Evolutionary conservation across 75 land plant species (phyloP).

Genomic region (Selaginella tamariscina): DNA sequence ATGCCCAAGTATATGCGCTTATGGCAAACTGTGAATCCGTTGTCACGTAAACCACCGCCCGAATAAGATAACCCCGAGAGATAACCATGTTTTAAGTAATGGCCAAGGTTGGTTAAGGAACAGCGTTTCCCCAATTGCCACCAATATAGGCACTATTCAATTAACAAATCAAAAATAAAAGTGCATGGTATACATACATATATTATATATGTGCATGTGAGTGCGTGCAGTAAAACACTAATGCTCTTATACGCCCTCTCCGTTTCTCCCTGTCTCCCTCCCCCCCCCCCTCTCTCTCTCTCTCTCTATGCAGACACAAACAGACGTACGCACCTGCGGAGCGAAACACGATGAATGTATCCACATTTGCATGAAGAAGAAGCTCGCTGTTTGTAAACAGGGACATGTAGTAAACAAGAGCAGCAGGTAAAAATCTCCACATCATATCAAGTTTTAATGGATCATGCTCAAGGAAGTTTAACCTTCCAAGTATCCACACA

Average conservation of each 20-base stretch:
- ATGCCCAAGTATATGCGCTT: conserved; percentile 68
- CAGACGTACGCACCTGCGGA: too few species aligned
- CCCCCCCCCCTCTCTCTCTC: too few species aligned
- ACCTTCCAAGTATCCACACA: conserved; percentile 48
- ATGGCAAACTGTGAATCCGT: conserved; percentile 78
- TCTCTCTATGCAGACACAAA: too few species aligned
- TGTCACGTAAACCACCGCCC: conserved; percentile 74
- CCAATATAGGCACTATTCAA: conserved; percentile 95
- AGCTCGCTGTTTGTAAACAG: conserved; percentile 94
- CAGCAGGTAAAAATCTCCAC: conserved; percentile 91
- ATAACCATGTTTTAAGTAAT: conserved; percentile 57
- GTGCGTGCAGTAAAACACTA: too few species aligned
- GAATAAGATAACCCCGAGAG: conserved; percentile 63
- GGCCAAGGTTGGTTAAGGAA: conserved; percentile 94
- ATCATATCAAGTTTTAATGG: conserved; percentile 39
- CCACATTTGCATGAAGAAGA: conserved; percentile 93
- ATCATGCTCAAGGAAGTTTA: conserved; percentile 54
- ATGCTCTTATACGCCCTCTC: too few species aligned
- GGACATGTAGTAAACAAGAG: conserved; percentile 71
- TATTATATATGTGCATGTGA: too few species aligned
- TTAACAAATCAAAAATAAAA: too few species aligned
- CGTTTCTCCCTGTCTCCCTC: too few species aligned
- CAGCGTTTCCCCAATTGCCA: conserved; percentile 77
- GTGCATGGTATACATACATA: too few species aligned
- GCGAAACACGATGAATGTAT: conserved; percentile 85